Conservation (phyloP, 495 filamentous ascomycete species). For the Penicillium daleae region DNA sequence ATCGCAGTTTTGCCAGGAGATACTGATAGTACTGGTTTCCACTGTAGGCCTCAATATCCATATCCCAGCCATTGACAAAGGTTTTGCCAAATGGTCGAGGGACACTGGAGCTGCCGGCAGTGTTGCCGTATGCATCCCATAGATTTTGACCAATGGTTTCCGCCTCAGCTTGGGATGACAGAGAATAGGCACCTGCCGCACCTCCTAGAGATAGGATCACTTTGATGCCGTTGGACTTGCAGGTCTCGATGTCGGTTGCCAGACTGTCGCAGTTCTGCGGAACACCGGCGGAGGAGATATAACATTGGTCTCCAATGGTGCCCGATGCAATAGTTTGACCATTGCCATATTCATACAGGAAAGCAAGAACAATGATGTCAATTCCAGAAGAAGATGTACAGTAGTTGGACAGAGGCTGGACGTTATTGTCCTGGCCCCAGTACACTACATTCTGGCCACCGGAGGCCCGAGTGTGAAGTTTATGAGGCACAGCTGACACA, state of each 20-base stretch:
- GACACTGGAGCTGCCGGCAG: constrained; percentile 27
- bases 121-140: constrained; percentile 57
- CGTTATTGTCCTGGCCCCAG: constrained; percentile 48
- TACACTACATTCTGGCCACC: constrained; percentile 45
- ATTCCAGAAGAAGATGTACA: constrained; percentile 43
- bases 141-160: constrained; percentile 51
- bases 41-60: constrained; percentile 46
- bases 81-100: constrained; percentile 56
- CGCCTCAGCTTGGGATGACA: constrained; percentile 47
- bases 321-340: constrained; percentile 33
- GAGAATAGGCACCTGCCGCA: constrained; percentile 40
- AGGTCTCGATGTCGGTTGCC: constrained; percentile 49
- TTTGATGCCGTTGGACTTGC: constrained; percentile 53
- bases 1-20: constrained; percentile 52
- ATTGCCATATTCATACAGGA: constrained; percentile 48
- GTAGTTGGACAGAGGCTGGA: constrained; percentile 47
- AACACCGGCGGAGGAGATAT: constrained; percentile 26
- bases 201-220: constrained; percentile 57
- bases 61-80: constrained; percentile 63
- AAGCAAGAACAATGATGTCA: constrained; percentile 57
- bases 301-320: constrained; percentile 30
- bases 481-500: constrained; percentile 34
- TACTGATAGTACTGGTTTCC: constrained; percentile 42
- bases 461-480: constrained; percentile 22
- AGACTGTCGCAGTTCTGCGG: constrained; percentile 47